A percentile compares a stretch with the other conserved stretches of the same genome.
Conservation (phyloP, 345 rosid species). For the Arabis alpina region DNA sequence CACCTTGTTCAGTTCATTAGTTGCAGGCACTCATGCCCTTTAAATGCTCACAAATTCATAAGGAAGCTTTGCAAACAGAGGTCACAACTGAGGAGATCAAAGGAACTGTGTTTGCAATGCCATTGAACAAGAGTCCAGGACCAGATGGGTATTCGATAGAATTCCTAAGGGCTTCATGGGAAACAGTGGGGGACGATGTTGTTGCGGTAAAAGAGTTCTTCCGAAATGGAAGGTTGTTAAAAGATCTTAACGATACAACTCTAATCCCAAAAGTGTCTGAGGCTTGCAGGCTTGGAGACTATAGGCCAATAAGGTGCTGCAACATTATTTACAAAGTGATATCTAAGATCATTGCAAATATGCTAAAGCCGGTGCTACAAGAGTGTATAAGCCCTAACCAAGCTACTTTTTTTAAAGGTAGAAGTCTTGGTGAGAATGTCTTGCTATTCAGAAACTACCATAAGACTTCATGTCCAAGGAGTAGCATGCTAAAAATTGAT, state of each 20-base stretch:
- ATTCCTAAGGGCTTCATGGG: background rate
- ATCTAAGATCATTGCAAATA: too few species aligned
- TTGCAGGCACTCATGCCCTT: background rate
- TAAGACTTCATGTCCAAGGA: background rate
- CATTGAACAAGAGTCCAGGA: background rate
- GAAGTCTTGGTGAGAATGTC: background rate
- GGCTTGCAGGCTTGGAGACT: too few species aligned
- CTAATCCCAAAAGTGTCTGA: too few species aligned
- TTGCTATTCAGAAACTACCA: background rate
- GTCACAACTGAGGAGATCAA: background rate
- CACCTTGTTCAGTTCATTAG: too few species aligned
- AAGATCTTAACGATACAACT: too few species aligned
- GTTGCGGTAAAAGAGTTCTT: too few species aligned
- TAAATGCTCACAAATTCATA: rapidly evolving
- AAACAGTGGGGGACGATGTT: background rate
- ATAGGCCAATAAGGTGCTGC: too few species aligned
- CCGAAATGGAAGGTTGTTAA: too few species aligned
- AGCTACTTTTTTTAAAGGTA: background rate
- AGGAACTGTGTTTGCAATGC: background rate
- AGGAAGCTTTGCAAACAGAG: background rate
- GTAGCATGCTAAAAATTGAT: background rate
- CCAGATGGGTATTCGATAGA: background rate
- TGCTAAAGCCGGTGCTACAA: too few species aligned
- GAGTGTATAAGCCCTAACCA: background rate
- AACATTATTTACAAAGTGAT: too few species aligned